Conservation (phyloP, 176 grass and related monocot species). For the Bolboschoenus planiculmis region DNA sequence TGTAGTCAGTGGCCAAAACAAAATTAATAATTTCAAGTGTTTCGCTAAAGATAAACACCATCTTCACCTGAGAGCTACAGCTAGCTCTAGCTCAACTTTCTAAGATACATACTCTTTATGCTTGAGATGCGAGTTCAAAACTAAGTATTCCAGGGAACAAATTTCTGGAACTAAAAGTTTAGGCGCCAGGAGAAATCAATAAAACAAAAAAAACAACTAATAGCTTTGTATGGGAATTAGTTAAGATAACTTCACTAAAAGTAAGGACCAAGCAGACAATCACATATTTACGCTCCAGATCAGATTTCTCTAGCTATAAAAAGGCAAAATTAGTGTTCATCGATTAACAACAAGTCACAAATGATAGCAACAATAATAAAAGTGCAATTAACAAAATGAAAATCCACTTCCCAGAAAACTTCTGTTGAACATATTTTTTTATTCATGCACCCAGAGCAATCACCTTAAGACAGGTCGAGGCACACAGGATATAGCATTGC, state of each 20-base stretch:
- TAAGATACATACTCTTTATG: no score
- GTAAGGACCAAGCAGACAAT: not conserved
- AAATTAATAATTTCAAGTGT: not conserved
- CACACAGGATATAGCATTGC: not conserved
- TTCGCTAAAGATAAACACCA: not conserved
- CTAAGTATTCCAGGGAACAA: not conserved
- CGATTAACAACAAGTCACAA: not conserved
- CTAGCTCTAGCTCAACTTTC: not conserved
- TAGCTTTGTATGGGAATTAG: not conserved
- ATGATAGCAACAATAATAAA: not conserved
- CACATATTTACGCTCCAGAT: not conserved
- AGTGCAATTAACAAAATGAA: not conserved
- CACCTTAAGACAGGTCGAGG: not conserved
- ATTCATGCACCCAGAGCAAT: not conserved
- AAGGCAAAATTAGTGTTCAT: not conserved
- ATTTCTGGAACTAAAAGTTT: not conserved
- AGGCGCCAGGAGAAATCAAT: not conserved
- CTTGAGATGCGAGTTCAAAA: no score
- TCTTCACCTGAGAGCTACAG: not conserved
- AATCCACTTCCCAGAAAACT: not conserved
- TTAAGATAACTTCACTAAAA: not conserved
- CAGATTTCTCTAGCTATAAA: not conserved
- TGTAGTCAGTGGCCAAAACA: no score
- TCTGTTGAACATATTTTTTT: not conserved
- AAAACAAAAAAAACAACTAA: not conserved